These are phyloP conservation scores for Fragilaria crotonensis DNA, from an alignment of 108 stramenopile species.

Conservation along the genomic window DNA sequence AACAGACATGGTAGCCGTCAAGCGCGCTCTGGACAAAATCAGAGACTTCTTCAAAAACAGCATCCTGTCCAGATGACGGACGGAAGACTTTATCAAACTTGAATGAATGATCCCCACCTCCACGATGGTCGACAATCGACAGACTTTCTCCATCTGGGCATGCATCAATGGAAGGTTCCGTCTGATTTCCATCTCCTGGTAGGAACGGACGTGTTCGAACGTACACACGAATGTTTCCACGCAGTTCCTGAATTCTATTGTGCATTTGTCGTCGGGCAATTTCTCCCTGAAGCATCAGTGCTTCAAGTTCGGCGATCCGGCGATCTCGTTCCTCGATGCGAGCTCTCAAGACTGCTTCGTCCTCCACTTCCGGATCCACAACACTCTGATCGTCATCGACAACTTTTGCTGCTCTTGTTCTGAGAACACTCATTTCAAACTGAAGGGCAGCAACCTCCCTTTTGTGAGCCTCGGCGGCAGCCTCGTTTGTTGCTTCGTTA, in stretches of 20 bases:
- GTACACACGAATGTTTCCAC: constrained; percentile 94
- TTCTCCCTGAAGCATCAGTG: constrained; percentile 80
- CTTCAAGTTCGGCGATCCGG: constrained; percentile 70
- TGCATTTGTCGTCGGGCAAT: constrained; percentile 81
- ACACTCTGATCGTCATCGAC: constrained; percentile 23
- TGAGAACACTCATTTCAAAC: constrained; percentile 83
- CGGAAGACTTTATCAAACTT: constrained; percentile 93
- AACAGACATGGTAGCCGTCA: constrained; percentile 95
- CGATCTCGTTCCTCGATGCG: constrained; percentile 81
- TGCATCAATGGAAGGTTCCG: constrained; percentile 34
- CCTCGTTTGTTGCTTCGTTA: constrained; percentile 54
- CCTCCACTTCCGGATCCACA: constrained; percentile 32
- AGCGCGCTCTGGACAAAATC: constrained; percentile 95
- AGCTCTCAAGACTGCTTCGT: constrained; percentile 84
- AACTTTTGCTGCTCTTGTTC: constrained; percentile 65
- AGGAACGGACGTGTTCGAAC: constrained; percentile 92
- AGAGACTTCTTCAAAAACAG: constrained; percentile 90
- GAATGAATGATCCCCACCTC: constrained; percentile 40
- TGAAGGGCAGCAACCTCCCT: constrained; percentile 53
- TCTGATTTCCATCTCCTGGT: constrained; percentile 53
- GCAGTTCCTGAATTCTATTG: constrained; percentile 89
- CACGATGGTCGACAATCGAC: constrained; percentile 38
- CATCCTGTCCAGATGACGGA: constrained; percentile 82
- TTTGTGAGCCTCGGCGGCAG: constrained; percentile 62
- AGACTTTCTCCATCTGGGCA: constrained; percentile 50